Base-by-base conservation (phyloP, 1,284 basidiomycete genomes). In the Pseudozyma thailandica region DNA sequence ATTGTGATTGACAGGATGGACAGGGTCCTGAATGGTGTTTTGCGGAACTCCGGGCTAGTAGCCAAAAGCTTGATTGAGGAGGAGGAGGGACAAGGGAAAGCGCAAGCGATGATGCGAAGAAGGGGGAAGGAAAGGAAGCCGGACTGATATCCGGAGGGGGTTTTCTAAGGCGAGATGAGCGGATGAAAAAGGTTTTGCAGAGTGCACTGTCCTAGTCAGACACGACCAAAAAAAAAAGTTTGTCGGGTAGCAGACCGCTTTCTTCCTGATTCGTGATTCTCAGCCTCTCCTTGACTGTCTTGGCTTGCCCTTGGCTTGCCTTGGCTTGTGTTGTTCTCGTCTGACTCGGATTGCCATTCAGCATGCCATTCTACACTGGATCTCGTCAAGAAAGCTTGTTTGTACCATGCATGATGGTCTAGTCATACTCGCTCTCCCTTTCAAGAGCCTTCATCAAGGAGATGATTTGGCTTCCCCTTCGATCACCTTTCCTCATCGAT, bases 61-160 rank as follows among this genome's bases (percentile, higher is more conserved):
- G 54, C 65, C 65, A 62, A 49, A 50, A n/a, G 41, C 21, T 42
- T 38, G 31, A 8, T 16, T 47, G 39, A 49, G 52, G 38, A 46
- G 48, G 42, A 62, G 59, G 25, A 37, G 37, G 37, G 33, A 26
- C 33, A 45, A 37, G 45, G 31, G 39, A 52, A 35, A 35, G 57
- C 21, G 21, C 46, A 35, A 18, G 52, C 26, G 31, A 15, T 16
- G 50, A 42, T 27, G 52, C 30, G 26, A 46, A 37, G 45, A 48
- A 31, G 30, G 15, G n/a, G 33, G 50, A 42, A 54, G 47, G 41
- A 26, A 47, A 33, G 26, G 26, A 62, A 55, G 55, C 65, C 65
- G 65, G 65, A 54, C 59, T 69, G 65, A 63, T 69, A 69, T 69
- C 65, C 65, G 64, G 55, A 55, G 45, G 50, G 41, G 48, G 37